Evolutionary conservation across 2,329 filamentous ascomycete species (phyloP), one percentile per base, ranked within the genome.

Genomic region (Claviceps monticola): DNA sequence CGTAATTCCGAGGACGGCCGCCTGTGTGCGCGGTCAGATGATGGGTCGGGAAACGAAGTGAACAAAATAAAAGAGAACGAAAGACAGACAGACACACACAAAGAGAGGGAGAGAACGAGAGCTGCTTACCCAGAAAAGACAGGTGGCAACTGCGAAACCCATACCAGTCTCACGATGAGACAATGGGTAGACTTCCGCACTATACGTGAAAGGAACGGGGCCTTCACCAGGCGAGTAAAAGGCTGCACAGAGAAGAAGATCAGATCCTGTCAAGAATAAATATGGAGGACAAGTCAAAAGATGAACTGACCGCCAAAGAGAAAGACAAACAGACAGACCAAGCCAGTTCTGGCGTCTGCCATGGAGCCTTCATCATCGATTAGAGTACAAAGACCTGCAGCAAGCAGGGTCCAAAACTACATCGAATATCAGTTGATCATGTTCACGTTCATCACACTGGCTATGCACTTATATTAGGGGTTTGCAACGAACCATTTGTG

Each of bases 181-280:
- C 0, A 83, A 72, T 1, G 80, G 80, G 62, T 81, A 83, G 13
- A 82, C 78, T 59, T 83, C 80, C 4, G 80, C 78, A 0, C 70
- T 74, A 68, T 82, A 82, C 17, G 75, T 74, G 62, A 80, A 83
- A 0, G 79, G 79, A 0, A 83, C 79, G 0, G 78, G 73, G 0
- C 80, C 80, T 65, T 83, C 79, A 17, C 80, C 81, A 0, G 80
- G 78, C 0, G 78, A 82, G 64, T 84, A 84, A 57, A 83, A 82
- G 6, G 78, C 64, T 59, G 19, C 7, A 37, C 11, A n/a, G 9
- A 14, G 16, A 17, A 38, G n/a, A 36, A 23, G 9, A 14, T 53
- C 19, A 55, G 43, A 14, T 5, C 11, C 5, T 21, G 3, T 9
- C 8, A 29, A 29, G 8, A 1, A 23, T 5, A 1, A 14, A 19